Percentiles rank a stretch among this genome's conserved stretches.
phyloP scores from a whole-genome alignment of 1,284 basidiomycete species.

The Microbotryum lychnidis-dioicae region DNA sequence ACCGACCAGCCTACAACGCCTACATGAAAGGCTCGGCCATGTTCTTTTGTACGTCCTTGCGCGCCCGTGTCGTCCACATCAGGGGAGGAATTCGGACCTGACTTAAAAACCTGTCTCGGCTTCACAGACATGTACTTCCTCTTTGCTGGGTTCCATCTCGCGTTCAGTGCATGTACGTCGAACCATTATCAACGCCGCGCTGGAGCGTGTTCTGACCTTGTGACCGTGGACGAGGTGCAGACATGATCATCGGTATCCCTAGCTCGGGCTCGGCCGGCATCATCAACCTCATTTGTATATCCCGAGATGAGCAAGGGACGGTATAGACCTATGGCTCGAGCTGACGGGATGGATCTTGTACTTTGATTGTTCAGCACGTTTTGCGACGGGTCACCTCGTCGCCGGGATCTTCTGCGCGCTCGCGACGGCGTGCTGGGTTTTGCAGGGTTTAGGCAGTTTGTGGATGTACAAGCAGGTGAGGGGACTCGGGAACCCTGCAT shows the following conservation, averaged over 20 bases:
- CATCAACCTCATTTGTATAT: conserved; percentile 59
- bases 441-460: conserved; percentile 74
- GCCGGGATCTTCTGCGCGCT: conserved; percentile 71
- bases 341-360: conserved; percentile 4
- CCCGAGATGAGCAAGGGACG: neutral
- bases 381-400: conserved; percentile 46
- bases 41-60: neutral
- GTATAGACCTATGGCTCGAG: too few species aligned
- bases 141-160: conserved; percentile 85
- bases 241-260: conserved; percentile 38
- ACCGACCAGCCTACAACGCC: conserved; percentile 79
- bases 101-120: conserved; percentile 4
- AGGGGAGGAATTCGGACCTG: too few species aligned
- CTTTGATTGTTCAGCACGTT: conserved; percentile 9
- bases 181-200: conserved; percentile 25
- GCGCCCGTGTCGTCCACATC: too few species aligned
- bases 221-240: conserved; percentile 39
- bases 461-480: conserved; percentile 70
- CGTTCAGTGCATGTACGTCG: conserved; percentile 66
- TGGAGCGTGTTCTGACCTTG: conserved; percentile 44
- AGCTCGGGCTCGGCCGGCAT: conserved; percentile 92
- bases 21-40: conserved; percentile 63
- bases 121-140: conserved; percentile 81
- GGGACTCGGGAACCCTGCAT: neutral
- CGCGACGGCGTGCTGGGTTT: conserved; percentile 73